Evolutionary conservation across 108 stramenopile species (phyloP), one percentile per base, ranked within the genome.

Genomic region (Chaetoceros tenuissimus): DNA sequence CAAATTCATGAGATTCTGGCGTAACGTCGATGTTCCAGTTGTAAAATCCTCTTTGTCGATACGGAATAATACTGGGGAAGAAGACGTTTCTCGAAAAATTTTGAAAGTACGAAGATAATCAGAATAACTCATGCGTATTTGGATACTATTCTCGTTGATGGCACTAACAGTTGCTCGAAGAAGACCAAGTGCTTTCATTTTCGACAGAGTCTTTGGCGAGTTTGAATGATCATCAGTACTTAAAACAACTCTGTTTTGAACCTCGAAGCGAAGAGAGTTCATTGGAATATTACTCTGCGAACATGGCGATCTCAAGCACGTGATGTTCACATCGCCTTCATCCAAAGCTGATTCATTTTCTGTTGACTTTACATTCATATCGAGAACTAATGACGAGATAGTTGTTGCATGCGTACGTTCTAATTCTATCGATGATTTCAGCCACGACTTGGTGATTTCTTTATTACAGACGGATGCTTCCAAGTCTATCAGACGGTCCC

Each of bases 401-500:
- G 71, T 73, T 51, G 79, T 82, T 18, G 80, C 85, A 52, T 77
- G 76, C 17, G 46, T 63, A 27, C n/a, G 30, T 65, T 93, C 87
- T 57, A 72, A 67, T 28, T 66, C 69, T 26, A 24, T 40, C 1
- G 92, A 85, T 8, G 67, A 48, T 5, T 51, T 46, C 22, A 93
- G 62, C 92, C 92, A 93, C 24, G 87, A 57, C 28, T 80, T 66
- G 7, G 72, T 30, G 21, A 69, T 59, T 48, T 58, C 57, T 8
- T 48, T 31, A 10, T 46, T 46, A 5, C 57, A 54, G 31, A 81
- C 77, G 30, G 85, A 72, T 13, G 74, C 71, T 66, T 93, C 92
- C 24, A 93, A 51, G 60, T 93, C 92, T 45, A 93, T 89, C 45
- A 93, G 48, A n/a, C 85, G 76, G 47, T 93, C 85, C 87, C 87